Base-by-base conservation (phyloP, 441 rosid species). In the Aleurites moluccanus region DNA sequence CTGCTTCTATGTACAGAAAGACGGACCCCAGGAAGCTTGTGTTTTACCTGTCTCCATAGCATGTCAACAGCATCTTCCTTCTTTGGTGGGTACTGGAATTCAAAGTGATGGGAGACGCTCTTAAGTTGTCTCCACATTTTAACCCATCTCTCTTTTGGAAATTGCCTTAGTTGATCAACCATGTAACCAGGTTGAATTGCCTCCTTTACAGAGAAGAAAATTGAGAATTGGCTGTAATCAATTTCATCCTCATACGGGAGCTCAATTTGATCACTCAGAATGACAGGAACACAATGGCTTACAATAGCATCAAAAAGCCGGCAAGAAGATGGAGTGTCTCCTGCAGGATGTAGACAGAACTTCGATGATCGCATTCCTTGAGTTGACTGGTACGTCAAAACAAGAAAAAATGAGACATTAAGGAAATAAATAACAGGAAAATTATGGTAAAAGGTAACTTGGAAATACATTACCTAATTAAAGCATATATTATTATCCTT, bases 311-410 rank as follows among this genome's bases (percentile, higher is more conserved):
- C 98, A 67, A 93, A 96, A n/a, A 93, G 82, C 30, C 98, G 90
- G 80, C 97, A 91, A 30, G 99, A 95, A 40, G 99, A 96, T 62
- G 99, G 98, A 11, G 99, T 93, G 74, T 95, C 99, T 68, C 99
- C 99, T 6, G 93, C 98, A 62, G 98, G 97, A 84, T 91, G 86
- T 45, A 92, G 85, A 75, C 99, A 96, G 86, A 93, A 96, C 78
- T 93, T 96, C 2, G 99, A 91, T 28, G 85, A 80, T 30, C 97
- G 91, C 99, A 96, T 96, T 62, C 95, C 98, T 84, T 86, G 72
- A 3, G 90, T 88, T 77, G 98, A 92, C 99, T 93, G 81, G 66
- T 61, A 49, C 63, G 70, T 59, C 59, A 79, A 61, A 53, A 70
- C 28, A 78, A 68, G 40, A 73, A 73, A 67, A 80, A 28, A 60